Evolutionary conservation across 176 grass and related monocot species (phyloP).

Genomic region (Avena sativa): DNA sequence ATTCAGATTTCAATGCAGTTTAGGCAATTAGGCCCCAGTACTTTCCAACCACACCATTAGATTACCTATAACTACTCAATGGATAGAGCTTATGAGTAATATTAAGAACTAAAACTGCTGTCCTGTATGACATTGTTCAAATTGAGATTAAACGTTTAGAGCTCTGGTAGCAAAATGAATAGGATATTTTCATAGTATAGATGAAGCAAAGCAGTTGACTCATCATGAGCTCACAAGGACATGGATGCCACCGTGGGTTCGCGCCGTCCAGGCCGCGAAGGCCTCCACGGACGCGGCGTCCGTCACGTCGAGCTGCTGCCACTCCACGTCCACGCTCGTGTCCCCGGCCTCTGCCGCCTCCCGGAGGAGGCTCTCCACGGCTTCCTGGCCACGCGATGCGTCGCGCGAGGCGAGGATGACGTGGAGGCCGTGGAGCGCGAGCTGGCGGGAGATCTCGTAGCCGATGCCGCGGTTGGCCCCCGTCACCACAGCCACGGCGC

Average conservation of each 20-base stretch:
- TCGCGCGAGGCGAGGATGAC: conserved; percentile 79
- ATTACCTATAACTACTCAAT: background rate
- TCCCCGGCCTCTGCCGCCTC: conserved; percentile 12
- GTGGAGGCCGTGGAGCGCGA: conserved; percentile 66
- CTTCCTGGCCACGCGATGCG: conserved; percentile 40
- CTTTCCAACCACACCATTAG: background rate
- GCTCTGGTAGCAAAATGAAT: background rate
- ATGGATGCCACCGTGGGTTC: conserved; percentile 63
- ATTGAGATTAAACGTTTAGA: background rate
- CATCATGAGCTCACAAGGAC: conserved; percentile 67
- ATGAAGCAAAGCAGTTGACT: background rate
- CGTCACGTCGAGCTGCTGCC: conserved; percentile 66
- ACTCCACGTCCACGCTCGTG: conserved; percentile 40
- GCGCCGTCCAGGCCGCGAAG: conserved; percentile 62
- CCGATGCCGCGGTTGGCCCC: conserved; percentile 85
- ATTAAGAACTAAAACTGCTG: background rate
- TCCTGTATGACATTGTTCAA: background rate
- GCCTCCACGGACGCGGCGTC: conserved; percentile 60
- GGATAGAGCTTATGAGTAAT: background rate
- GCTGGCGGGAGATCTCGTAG: conserved; percentile 74
- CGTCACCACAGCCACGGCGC: conserved; percentile 77
- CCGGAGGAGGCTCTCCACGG: conserved; percentile 31
- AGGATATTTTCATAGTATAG: background rate
- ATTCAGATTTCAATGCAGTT: background rate
- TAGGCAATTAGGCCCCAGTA: background rate